Evolutionary conservation across 2,329 filamentous ascomycete genomes (phyloP).

Genomic region (Penicillium italicum): DNA sequence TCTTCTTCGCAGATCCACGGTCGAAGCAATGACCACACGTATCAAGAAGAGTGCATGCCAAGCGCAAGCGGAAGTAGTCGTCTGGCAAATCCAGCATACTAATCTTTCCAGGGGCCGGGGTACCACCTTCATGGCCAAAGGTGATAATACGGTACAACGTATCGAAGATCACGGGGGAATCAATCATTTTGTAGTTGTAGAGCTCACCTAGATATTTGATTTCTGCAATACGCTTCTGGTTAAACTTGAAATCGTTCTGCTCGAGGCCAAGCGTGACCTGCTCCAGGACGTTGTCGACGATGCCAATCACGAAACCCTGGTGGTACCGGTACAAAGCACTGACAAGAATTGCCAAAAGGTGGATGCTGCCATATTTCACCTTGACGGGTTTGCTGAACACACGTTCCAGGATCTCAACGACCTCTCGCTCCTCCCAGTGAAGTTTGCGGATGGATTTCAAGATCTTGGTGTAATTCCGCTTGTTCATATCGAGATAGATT

Average conservation of each 20-base stretch:
- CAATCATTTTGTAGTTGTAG: slow-evolving; percentile 96
- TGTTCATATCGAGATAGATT: slow-evolving; percentile 89
- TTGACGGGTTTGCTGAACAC: slow-evolving; percentile 95
- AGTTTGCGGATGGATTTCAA: slow-evolving; percentile 91
- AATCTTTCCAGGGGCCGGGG: slow-evolving; percentile 71
- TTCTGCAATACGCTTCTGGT: slow-evolving; percentile 89
- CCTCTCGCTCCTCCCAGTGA: slow-evolving; percentile 94
- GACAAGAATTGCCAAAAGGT: slow-evolving; percentile 84
- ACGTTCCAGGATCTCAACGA: slow-evolving; percentile 75
- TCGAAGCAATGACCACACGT: slow-evolving; percentile 97
- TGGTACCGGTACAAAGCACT: slow-evolving; percentile 89
- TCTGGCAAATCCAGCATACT: slow-evolving; percentile 83
- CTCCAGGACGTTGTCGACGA: slow-evolving; percentile 89
- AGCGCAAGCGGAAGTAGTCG: slow-evolving; percentile 91
- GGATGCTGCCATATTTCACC: slow-evolving; percentile 95
- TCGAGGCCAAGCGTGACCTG: slow-evolving; percentile 84
- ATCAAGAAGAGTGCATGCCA: slow-evolving; percentile 85
- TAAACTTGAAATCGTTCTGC: slow-evolving; percentile 95
- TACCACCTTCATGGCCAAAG: slow-evolving; percentile 80
- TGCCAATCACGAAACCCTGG: slow-evolving; percentile 80
- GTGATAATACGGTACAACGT: slow-evolving; percentile 91
- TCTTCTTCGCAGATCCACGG: slow-evolving; percentile 88
- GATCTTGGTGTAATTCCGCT: slow-evolving; percentile 88
- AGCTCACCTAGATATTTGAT: slow-evolving; percentile 95
- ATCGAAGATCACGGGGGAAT: slow-evolving; percentile 93